phyloP scores from a whole-genome alignment of 106 monocot genomes.

The Allium sativum region DNA sequence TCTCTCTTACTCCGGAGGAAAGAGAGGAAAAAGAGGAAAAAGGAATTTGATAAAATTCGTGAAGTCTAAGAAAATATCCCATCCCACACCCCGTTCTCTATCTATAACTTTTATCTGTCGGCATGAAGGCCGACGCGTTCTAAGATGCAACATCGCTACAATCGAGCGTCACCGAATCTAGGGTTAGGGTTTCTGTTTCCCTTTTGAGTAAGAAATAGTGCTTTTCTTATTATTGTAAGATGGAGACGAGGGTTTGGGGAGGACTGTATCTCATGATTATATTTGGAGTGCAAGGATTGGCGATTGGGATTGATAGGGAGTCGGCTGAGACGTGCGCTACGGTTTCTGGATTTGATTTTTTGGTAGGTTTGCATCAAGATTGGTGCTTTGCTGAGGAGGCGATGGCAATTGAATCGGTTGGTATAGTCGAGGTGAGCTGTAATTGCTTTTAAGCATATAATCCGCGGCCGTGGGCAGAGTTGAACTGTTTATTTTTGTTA shows the following conservation, averaged over 20 bases:
- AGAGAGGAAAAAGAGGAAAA: neutral
- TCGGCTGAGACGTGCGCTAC: conserved; percentile 8
- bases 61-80: neutral
- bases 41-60: neutral
- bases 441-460: too few relatives aligned
- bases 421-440: conserved; percentile 5
- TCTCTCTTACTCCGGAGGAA: neutral
- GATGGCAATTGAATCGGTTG: neutral
- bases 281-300: neutral
- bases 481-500: too few relatives aligned
- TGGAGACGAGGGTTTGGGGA: conserved; percentile 10
- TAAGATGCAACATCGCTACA: neutral
- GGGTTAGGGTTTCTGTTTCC: conserved; percentile 7
- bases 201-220: neutral
- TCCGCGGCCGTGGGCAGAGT: too few relatives aligned
- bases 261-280: conserved; percentile 8
- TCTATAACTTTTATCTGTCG: neutral
- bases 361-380: conserved; percentile 7
- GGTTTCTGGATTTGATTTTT: conserved; percentile 12
- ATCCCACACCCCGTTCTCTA: neutral
- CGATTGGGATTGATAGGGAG: neutral
- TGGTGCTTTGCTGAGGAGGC: conserved; percentile 6
- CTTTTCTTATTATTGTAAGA: neutral
- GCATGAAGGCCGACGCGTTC: conserved; percentile 5
- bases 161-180: conserved; percentile 7